phyloP scores from a whole-genome alignment of 2,329 filamentous ascomycete genomes.

The Talaromyces sp. region DNA sequence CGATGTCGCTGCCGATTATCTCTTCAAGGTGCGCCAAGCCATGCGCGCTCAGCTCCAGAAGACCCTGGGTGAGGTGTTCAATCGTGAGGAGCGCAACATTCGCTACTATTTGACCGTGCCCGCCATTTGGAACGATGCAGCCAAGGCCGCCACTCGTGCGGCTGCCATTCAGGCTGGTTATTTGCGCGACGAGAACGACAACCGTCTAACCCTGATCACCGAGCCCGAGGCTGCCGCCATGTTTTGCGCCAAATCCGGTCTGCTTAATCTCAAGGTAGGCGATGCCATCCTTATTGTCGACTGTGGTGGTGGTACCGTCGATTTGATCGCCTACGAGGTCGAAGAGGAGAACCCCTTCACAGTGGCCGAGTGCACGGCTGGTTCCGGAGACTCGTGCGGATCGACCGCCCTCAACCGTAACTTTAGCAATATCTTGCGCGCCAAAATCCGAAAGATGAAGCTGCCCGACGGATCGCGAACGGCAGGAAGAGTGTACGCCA shows the following conservation, averaged over 20 bases:
- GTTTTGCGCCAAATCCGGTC: constrained; percentile 94
- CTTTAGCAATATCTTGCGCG: constrained; percentile 95
- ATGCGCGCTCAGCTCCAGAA: constrained; percentile 96
- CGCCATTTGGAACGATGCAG: constrained; percentile 98
- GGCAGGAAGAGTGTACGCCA: constrained; percentile 95
- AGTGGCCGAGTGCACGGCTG: constrained; percentile 93
- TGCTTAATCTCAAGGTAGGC: constrained; percentile 95
- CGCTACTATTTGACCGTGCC: constrained; percentile 98
- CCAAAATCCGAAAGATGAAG: constrained; percentile 99
- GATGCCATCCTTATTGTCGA: constrained; percentile 98
- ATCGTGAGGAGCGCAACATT: constrained; percentile 95
- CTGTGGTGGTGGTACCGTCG: constrained; percentile 95
- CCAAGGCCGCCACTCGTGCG: constrained; percentile 91
- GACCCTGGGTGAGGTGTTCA: constrained; percentile 95
- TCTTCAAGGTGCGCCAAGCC: constrained; percentile 95
- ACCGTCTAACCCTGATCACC: constrained; percentile 86
- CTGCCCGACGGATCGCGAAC: constrained; percentile 94
- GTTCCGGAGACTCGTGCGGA: constrained; percentile 94
- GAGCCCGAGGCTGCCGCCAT: constrained; percentile 96
- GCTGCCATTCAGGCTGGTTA: constrained; percentile 97
- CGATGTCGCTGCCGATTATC: constrained; percentile 97
- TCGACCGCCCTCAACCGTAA: constrained; percentile 98
- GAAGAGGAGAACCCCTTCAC: constrained; percentile 97
- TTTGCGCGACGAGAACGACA: constrained; percentile 94
- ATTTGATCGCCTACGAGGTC: constrained; percentile 98